Evolutionary conservation across 768 basidiomycete genomes (phyloP).

Genomic region (Tubosaeta sp.): DNA sequence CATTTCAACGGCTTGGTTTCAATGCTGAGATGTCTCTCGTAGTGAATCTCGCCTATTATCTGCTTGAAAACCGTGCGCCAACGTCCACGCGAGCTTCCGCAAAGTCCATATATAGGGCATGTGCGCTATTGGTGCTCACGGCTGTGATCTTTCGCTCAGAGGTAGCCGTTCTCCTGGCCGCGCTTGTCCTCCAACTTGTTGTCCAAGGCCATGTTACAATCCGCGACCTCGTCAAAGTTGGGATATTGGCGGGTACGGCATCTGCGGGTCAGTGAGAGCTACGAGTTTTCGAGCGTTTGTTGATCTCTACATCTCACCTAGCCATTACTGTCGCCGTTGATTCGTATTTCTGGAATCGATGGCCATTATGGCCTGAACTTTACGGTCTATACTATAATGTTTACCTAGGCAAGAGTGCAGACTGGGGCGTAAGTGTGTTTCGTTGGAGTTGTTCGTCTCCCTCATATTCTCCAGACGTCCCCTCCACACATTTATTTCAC

Average conservation of each 20-base stretch:
- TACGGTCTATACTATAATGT: conserved; percentile 81
- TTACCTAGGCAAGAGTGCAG: conserved; percentile 73
- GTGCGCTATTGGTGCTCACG: conserved; percentile 62
- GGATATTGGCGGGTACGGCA: conserved; percentile 41
- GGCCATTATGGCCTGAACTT: conserved; percentile 84
- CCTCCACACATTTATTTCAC: conserved; percentile 66
- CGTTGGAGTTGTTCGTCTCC: background rate
- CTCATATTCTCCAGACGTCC: conserved; percentile 48
- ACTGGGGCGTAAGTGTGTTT: conserved; percentile 81
- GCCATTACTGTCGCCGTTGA: conserved; percentile 66
- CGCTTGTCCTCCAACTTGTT: conserved; percentile 55
- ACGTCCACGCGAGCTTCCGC: conserved; percentile 37
- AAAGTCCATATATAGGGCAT: conserved; percentile 35
- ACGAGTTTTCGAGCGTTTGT: background rate
- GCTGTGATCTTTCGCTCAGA: conserved; percentile 79
- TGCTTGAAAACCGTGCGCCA: conserved; percentile 39
- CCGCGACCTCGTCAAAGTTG: conserved; percentile 42
- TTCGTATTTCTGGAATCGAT: conserved; percentile 78
- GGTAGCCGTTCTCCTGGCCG: conserved; percentile 60
- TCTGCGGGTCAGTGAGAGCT: conserved; percentile 46
- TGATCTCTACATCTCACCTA: conserved; percentile 23
- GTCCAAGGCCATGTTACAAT: conserved; percentile 41
- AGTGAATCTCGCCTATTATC: conserved; percentile 56
- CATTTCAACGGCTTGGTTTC: background rate
- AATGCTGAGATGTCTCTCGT: background rate